These are phyloP conservation scores for Calonectria leucothoes DNA, from an alignment of 2,329 filamentous ascomycete genomes.

Conservation along the genomic window DNA sequence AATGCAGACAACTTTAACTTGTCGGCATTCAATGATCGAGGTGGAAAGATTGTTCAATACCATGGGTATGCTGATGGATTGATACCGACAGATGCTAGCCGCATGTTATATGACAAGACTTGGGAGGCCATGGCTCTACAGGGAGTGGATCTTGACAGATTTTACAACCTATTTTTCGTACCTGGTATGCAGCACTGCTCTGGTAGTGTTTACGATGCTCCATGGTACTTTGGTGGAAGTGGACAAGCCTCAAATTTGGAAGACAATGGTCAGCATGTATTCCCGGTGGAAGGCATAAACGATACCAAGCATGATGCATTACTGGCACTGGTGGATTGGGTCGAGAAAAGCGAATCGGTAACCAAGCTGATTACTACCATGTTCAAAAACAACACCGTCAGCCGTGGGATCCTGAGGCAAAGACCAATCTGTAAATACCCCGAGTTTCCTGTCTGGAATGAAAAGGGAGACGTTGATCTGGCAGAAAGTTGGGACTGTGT, in stretches of 20 bases:
- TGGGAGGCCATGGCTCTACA: background rate
- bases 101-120: background rate
- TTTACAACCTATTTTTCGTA: background rate
- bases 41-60: background rate
- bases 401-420: background rate
- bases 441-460: background rate
- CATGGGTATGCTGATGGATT: background rate
- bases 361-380: background rate
- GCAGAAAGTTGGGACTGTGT: background rate
- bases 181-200: slow-evolving; percentile 1
- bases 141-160: background rate
- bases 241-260: background rate
- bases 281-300: background rate
- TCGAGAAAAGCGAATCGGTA: background rate
- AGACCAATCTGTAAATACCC: background rate
- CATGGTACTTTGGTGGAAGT: background rate
- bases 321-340: background rate
- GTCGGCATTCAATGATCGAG: background rate
- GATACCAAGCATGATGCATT: background rate
- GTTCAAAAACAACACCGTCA: background rate
- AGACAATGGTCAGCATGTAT: background rate
- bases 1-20: background rate
- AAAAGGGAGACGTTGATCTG: background rate
- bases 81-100: background rate
- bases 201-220: background rate